Percentiles rank a stretch among this genome's conserved stretches.
Evolutionary conservation across 2,329 filamentous ascomycete species (phyloP).

Genomic region (Ophiosphaerella narmari): DNA sequence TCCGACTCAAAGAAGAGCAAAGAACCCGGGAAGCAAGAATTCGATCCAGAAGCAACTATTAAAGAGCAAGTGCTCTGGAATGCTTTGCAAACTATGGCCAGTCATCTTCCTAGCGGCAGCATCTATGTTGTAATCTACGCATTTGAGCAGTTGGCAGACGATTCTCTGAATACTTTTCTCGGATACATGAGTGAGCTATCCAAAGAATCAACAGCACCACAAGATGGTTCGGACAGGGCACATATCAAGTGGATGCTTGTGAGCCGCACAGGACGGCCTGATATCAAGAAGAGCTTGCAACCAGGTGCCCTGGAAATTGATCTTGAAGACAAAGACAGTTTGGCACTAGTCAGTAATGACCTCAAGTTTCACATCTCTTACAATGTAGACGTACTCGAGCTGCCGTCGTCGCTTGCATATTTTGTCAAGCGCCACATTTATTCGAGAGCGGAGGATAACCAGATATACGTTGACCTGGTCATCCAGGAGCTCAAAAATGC

Average conservation of each 20-base stretch:
- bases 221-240: slow-evolving; percentile 2
- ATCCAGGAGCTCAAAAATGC: slow-evolving; percentile 30
- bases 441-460: slow-evolving; percentile 25
- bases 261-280: slow-evolving; percentile 23
- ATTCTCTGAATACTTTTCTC: slow-evolving; percentile 22
- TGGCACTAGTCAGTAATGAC: slow-evolving; percentile 19
- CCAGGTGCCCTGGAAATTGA: slow-evolving; percentile 21
- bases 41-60: slow-evolving; percentile 18
- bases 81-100: slow-evolving; percentile 20
- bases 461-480: slow-evolving; percentile 26
- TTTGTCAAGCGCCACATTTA: slow-evolving; percentile 30
- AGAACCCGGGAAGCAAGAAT: slow-evolving; percentile 19
- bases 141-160: slow-evolving; percentile 24
- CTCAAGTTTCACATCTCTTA: slow-evolving; percentile 20
- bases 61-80: slow-evolving; percentile 24
- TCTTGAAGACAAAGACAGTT: slow-evolving; percentile 21
- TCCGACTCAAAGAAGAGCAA: slow-evolving; percentile 22
- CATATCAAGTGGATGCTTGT: slow-evolving; percentile 26
- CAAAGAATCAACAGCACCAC: neutral
- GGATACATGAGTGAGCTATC: slow-evolving; percentile 10
- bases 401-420: slow-evolving; percentile 21
- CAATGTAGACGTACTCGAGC: slow-evolving; percentile 18
- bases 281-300: slow-evolving; percentile 21
- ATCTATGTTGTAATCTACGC: slow-evolving; percentile 26
- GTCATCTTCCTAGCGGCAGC: slow-evolving; percentile 6